These are phyloP conservation scores for Tremella fuciformis DNA, from an alignment of 768 basidiomycete genomes.

Conservation along the genomic window DNA sequence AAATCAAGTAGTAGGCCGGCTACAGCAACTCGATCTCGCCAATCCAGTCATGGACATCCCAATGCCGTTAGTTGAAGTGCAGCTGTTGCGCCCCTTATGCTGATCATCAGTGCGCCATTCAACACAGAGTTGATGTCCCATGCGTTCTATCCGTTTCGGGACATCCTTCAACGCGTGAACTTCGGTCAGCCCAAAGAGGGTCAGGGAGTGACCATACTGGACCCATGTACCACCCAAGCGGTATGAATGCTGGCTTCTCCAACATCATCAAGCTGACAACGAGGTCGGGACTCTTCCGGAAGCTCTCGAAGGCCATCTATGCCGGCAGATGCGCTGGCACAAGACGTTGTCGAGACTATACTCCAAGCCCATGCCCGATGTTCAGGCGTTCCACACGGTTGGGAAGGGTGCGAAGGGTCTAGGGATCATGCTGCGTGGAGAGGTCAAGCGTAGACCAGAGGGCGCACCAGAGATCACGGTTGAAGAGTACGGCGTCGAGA, in stretches of 20 bases:
- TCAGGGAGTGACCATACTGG: conserved; percentile 25
- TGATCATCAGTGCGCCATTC: conserved; percentile 22
- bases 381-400: conserved; percentile 35
- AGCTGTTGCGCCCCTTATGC: background rate
- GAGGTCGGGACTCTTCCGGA: conserved; percentile 19
- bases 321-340: conserved; percentile 44
- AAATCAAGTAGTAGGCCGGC: conserved; percentile 36
- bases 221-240: conserved; percentile 39
- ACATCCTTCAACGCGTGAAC: conserved; percentile 20
- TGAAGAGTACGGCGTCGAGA: conserved; percentile 34
- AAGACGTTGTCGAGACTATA: conserved; percentile 40
- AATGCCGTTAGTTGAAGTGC: conserved; percentile 41
- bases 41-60: conserved; percentile 49
- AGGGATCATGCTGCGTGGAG: conserved; percentile 44
- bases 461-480: conserved; percentile 26
- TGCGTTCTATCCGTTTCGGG: conserved; percentile 33
- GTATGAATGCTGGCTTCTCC: conserved; percentile 17
- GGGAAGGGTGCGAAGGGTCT: conserved; percentile 48
- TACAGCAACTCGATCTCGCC: conserved; percentile 39
- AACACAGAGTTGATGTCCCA: conserved; percentile 46
- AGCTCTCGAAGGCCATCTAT: conserved; percentile 39
- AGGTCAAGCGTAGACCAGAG: conserved; percentile 29
- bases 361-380: conserved; percentile 18
- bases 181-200: conserved; percentile 14
- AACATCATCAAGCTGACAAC: background rate